A percentile compares a stretch with the other conserved stretches of the same genome.
phyloP scores from a whole-genome alignment of 2,329 filamentous ascomycete species.

The Aspergillus sp. region DNA sequence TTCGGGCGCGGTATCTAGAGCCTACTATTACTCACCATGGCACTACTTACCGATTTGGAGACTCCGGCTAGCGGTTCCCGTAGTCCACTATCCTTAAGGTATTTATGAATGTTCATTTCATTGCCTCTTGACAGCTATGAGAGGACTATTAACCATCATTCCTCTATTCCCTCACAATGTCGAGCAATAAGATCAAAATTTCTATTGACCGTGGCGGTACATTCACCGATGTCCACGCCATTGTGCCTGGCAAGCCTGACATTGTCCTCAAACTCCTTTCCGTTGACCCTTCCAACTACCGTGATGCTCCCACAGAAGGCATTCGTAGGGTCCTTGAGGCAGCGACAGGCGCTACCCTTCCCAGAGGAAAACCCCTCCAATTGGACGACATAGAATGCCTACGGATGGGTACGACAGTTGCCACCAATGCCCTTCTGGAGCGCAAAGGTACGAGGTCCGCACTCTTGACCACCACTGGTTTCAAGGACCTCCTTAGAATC shows the following conservation, averaged over 20 bases:
- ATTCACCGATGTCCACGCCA: slow-evolving; percentile 34
- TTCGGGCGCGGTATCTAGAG: too few relatives aligned
- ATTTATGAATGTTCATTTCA: too few relatives aligned
- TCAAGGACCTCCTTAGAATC: slow-evolving; percentile 78
- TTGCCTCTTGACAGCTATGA: too few relatives aligned
- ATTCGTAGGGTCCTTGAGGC: slow-evolving; percentile 62
- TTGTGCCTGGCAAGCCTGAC: slow-evolving; percentile 30
- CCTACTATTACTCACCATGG: too few relatives aligned
- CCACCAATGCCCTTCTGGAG: slow-evolving; percentile 83
- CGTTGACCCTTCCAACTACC: slow-evolving; percentile 34
- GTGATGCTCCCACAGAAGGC: slow-evolving; percentile 64
- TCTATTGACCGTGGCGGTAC: slow-evolving; percentile 37
- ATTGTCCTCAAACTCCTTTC: slow-evolving; percentile 37
- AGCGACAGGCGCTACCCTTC: slow-evolving; percentile 29
- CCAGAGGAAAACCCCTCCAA: slow-evolving; percentile 28
- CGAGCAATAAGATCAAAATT: slow-evolving; percentile 24
- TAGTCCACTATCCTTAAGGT: too few relatives aligned
- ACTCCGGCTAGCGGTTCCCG: too few relatives aligned
- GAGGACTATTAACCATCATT: too few relatives aligned
- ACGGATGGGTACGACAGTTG: slow-evolving; percentile 89
- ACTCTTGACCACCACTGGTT: slow-evolving; percentile 79
- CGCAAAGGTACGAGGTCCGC: slow-evolving; percentile 83
- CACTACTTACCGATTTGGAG: too few relatives aligned
- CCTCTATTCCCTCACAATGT: too few relatives aligned
- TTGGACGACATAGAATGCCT: slow-evolving; percentile 46